Evolutionary conservation across 805 yeast species (phyloP).

Genomic region (Teunomyces barrocoloradensis): DNA sequence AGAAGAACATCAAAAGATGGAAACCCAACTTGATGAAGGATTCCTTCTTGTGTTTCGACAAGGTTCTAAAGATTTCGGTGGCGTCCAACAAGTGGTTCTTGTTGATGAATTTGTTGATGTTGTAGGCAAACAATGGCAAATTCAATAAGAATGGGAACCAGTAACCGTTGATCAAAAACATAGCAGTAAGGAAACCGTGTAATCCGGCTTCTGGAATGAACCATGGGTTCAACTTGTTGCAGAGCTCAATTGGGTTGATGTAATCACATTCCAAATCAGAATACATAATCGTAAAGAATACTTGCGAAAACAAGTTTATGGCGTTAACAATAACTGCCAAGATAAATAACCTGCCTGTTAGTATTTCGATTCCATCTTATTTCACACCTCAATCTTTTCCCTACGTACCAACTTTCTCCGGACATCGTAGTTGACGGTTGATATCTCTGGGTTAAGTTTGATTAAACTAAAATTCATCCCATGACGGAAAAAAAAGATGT

Average conservation of each 20-base stretch:
- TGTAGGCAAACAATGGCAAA: slow-evolving; percentile 80
- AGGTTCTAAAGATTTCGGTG: slow-evolving; percentile 93
- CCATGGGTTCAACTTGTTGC: slow-evolving; percentile 86
- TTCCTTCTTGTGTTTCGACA: slow-evolving; percentile 90
- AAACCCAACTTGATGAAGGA: slow-evolving; percentile 86
- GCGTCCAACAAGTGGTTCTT: slow-evolving; percentile 91
- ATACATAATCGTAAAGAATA: slow-evolving; percentile 92
- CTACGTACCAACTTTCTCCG: slow-evolving; percentile 28
- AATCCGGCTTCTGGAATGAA: slow-evolving; percentile 86
- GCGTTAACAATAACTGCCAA: slow-evolving; percentile 83
- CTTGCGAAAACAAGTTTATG: slow-evolving; percentile 84
- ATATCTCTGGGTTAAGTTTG: background rate
- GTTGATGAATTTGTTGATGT: slow-evolving; percentile 72
- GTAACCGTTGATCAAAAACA: slow-evolving; percentile 82
- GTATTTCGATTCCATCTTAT: background rate
- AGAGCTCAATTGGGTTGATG: slow-evolving; percentile 94
- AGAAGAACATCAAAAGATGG: slow-evolving; percentile 90
- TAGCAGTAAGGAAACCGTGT: slow-evolving; percentile 66
- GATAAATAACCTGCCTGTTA: slow-evolving; percentile 52
- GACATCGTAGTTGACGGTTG: slow-evolving; percentile 15
- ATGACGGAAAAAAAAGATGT: background rate
- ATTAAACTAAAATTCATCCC: slow-evolving; percentile 1
- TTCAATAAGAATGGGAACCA: slow-evolving; percentile 87
- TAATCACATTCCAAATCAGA: slow-evolving; percentile 95
- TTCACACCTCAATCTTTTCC: slow-evolving; percentile 1